Conservation (phyloP, 1,284 basidiomycete genomes). For the Xerocomus nothofagi region DNA sequence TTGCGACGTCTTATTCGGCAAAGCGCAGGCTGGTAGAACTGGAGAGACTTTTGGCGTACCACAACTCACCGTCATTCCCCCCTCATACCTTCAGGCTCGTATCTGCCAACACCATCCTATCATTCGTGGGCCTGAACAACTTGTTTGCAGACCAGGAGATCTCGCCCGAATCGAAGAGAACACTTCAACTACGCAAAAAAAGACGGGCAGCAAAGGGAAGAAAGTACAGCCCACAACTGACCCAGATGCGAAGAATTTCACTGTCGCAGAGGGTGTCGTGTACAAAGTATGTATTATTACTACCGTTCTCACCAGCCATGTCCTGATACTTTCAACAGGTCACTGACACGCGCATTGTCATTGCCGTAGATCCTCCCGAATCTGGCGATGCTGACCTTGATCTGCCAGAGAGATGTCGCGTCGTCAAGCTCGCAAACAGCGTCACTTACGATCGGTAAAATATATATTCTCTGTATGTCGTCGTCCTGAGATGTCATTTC, state of each 20-base stretch:
- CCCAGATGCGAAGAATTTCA: slow-evolving; percentile 36
- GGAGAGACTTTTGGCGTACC: slow-evolving; percentile 80
- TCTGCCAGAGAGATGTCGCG: slow-evolving; percentile 78
- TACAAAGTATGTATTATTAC: slow-evolving; percentile 57
- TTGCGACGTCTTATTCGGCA: slow-evolving; percentile 10
- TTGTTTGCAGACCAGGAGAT: slow-evolving; percentile 63
- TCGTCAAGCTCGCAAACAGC: slow-evolving; percentile 89
- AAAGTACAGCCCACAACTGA: slow-evolving; percentile 39
- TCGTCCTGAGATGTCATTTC: not conserved
- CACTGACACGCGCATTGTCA: slow-evolving; percentile 72
- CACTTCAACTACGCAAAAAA: slow-evolving; percentile 46
- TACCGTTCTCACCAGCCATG: not conserved
- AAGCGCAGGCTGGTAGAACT: slow-evolving; percentile 79
- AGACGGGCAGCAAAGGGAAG: slow-evolving; percentile 44
- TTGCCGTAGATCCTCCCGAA: slow-evolving; percentile 69
- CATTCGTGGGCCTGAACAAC: slow-evolving; percentile 6
- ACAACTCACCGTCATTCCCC: slow-evolving; percentile 70
- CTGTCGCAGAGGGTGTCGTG: slow-evolving; percentile 71
- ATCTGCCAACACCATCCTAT: not conserved
- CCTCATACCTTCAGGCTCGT: slow-evolving; percentile 80
- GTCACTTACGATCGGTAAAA: slow-evolving; percentile 85
- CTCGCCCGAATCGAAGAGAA: slow-evolving; percentile 82
- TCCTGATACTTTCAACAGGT: slow-evolving; percentile 46
- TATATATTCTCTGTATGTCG: not conserved
- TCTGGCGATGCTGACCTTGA: slow-evolving; percentile 66